phyloP scores from a whole-genome alignment of 2,329 filamentous ascomycete genomes.

The Polychaeton citri region DNA sequence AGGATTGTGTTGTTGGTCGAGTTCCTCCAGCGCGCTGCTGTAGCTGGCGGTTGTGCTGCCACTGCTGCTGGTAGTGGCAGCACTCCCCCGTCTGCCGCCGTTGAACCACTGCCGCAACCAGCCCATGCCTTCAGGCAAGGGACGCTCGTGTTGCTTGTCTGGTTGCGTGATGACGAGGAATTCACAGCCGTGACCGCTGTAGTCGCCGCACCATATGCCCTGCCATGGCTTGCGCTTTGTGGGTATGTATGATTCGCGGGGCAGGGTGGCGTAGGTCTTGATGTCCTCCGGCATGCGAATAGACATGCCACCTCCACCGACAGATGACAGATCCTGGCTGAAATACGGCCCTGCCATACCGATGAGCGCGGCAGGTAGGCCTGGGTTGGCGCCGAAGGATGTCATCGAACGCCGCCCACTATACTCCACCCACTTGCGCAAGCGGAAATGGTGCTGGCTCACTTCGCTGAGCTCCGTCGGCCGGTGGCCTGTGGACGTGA shows the following conservation, averaged over 20 bases:
- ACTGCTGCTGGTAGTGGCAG: slow-evolving; percentile 2
- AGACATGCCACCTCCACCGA: slow-evolving; percentile 14
- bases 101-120: slow-evolving; percentile 19
- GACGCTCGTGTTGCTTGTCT: slow-evolving; percentile 30
- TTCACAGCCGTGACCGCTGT: slow-evolving; percentile 76
- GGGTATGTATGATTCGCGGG: slow-evolving; percentile 63
- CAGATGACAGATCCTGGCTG: background rate
- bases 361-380: slow-evolving; percentile 6
- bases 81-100: slow-evolving; percentile 7
- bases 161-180: slow-evolving; percentile 73
- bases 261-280: slow-evolving; percentile 58
- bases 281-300: slow-evolving; percentile 39
- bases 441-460: slow-evolving; percentile 57
- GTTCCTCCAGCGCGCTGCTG: slow-evolving; percentile 1
- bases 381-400: slow-evolving; percentile 2
- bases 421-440: slow-evolving; percentile 67
- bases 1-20: slow-evolving; percentile 1
- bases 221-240: slow-evolving; percentile 69
- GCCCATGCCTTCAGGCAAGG: slow-evolving; percentile 25
- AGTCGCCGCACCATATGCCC: slow-evolving; percentile 88
- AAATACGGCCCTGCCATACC: slow-evolving; percentile 3
- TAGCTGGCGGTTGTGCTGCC: slow-evolving; percentile 9
- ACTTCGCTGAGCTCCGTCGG: slow-evolving; percentile 45
- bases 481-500: slow-evolving; percentile 31
- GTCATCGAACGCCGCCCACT: slow-evolving; percentile 17